A percentile compares a stretch with the other conserved stretches of the same genome.
Conservation (phyloP, 352 stramenopile genomes). For the Phytophthora chlamydospora region DNA sequence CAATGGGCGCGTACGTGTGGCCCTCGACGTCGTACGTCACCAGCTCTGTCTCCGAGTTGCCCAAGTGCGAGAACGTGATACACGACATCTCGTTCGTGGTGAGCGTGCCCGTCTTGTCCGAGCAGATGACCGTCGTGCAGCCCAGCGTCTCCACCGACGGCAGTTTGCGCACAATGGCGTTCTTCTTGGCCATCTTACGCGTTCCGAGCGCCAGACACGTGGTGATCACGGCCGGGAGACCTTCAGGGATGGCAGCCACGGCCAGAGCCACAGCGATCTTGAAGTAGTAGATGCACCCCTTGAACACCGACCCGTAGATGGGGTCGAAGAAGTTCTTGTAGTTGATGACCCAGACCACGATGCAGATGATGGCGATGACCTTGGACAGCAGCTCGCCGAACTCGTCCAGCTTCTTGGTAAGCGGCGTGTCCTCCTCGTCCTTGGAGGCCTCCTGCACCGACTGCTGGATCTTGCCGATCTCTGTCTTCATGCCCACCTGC, state of each 20-base stretch:
- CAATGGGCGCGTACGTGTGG: conserved; percentile 93
- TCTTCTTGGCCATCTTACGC: conserved; percentile 97
- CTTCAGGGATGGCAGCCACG: conserved; percentile 99
- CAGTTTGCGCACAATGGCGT: conserved; percentile 98
- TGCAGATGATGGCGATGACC: conserved; percentile 98
- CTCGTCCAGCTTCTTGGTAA: conserved; percentile 98
- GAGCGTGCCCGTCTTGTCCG: conserved; percentile 95
- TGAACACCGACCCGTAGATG: conserved; percentile 88
- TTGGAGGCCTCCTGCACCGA: conserved; percentile 93
- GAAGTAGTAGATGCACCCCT: conserved; percentile 99
- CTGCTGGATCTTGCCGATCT: conserved; percentile 98
- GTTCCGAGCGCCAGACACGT: conserved; percentile 96
- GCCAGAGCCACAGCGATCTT: conserved; percentile 99
- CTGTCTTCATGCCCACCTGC: conserved; percentile 97
- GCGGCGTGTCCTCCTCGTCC: conserved; percentile 95
- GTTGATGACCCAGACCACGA: conserved; percentile 97
- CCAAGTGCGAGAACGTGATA: conserved; percentile 77
- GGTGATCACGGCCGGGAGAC: conserved; percentile 98
- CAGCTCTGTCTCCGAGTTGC: conserved; percentile 70
- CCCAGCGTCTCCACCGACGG: conserved; percentile 98
- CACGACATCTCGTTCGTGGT: conserved; percentile 99
- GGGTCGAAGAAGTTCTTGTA: conserved; percentile 97
- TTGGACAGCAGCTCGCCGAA: conserved; percentile 97
- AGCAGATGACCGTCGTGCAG: conserved; percentile 96
- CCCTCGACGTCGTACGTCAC: conserved; percentile 93